Percentiles rank a stretch among this genome's conserved stretches.
Evolutionary conservation across 1,139 yeast species (phyloP).

Genomic region (Keqinozyma sinolaborantium): DNA sequence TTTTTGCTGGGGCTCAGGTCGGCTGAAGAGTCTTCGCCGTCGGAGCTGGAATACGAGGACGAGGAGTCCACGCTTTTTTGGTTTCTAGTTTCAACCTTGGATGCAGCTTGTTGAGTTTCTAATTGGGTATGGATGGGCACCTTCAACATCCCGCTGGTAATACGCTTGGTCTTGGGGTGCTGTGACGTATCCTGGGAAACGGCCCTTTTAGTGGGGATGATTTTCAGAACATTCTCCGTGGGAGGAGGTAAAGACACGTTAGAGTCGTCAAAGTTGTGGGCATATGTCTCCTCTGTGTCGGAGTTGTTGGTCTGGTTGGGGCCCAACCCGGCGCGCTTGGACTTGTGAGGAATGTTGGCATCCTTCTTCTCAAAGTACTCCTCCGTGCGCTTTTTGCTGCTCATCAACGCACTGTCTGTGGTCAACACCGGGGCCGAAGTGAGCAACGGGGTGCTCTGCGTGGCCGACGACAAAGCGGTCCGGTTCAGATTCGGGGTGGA

Average conservation of each 20-base stretch:
- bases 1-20: background rate
- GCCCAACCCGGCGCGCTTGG: background rate
- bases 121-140: conserved; percentile 26
- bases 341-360: conserved; percentile 23
- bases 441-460: conserved; percentile 19
- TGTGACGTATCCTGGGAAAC: conserved; percentile 8
- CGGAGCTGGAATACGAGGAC: conserved; percentile 7
- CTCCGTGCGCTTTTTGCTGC: conserved; percentile 19
- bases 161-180: conserved; percentile 26
- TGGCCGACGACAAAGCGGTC: conserved; percentile 1
- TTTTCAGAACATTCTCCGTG: conserved; percentile 14
- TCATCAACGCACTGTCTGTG: conserved; percentile 12
- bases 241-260: conserved; percentile 36
- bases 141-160: conserved; percentile 65
- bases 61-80: conserved; percentile 2
- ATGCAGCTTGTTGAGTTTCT: conserved; percentile 16
- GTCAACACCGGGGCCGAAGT: conserved; percentile 21
- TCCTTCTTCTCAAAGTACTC: conserved; percentile 26
- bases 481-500: conserved; percentile 1
- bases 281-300: background rate
- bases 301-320: background rate
- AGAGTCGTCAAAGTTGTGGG: conserved; percentile 10
- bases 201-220: conserved; percentile 25
- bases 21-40: conserved; percentile 3
- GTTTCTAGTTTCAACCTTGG: conserved; percentile 4